phyloP scores from a whole-genome alignment of 768 basidiomycete genomes.

The Suillus decipiens region DNA sequence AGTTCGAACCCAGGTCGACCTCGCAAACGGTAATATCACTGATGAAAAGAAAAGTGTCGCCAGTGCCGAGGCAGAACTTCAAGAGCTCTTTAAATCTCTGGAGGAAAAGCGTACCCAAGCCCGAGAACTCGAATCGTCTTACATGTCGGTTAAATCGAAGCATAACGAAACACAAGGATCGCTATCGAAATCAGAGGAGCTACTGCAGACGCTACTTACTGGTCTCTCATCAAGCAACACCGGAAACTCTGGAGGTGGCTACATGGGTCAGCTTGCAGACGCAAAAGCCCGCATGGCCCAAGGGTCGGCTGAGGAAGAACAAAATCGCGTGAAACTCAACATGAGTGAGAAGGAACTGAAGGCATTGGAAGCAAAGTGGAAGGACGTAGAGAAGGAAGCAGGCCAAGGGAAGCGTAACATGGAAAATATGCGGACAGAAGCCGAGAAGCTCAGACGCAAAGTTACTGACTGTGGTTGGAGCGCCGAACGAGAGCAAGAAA shows the following conservation, averaged over 20 bases:
- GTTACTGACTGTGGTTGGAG: constrained; percentile 74
- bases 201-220: constrained; percentile 93
- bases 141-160: constrained; percentile 65
- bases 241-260: constrained; percentile 81
- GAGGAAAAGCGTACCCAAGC: constrained; percentile 64
- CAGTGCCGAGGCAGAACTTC: constrained; percentile 53
- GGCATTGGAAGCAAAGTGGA: constrained; percentile 74
- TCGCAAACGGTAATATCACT: constrained; percentile 70
- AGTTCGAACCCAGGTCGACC: constrained; percentile 81
- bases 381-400: constrained; percentile 83
- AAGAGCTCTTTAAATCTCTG: constrained; percentile 60
- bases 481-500: constrained; percentile 65
- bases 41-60: constrained; percentile 73
- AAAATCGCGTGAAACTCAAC: constrained; percentile 70
- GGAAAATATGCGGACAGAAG: constrained; percentile 54
- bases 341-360: constrained; percentile 82
- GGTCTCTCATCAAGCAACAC: constrained; percentile 76
- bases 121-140: constrained; percentile 51
- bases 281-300: constrained; percentile 76
- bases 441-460: constrained; percentile 55
- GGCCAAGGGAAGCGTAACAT: constrained; percentile 73
- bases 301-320: constrained; percentile 82
- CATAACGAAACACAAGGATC: constrained; percentile 62
- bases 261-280: constrained; percentile 93
- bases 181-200: constrained; percentile 78